phyloP scores from a whole-genome alignment of 108 stramenopile genomes.

The Asterionellopsis glacialis region DNA sequence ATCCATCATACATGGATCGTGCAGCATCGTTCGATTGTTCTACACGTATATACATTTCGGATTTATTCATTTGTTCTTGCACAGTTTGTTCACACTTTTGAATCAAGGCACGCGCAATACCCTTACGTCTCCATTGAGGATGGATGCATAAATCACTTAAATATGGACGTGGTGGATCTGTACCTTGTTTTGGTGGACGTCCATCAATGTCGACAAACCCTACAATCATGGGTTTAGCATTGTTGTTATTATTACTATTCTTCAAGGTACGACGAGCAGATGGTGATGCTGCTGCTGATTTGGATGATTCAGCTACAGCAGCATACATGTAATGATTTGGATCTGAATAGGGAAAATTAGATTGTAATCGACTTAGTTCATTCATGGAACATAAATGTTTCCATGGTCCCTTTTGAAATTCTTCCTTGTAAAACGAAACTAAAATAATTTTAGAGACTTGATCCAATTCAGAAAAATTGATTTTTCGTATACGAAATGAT shows the following conservation, averaged over 20 bases:
- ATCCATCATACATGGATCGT: constrained; percentile 38
- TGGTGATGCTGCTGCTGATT: no score
- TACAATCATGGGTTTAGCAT: constrained; percentile 17
- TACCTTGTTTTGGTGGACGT: constrained; percentile 10
- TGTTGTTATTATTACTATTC: background rate
- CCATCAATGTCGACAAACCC: constrained; percentile 52
- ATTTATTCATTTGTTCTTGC: background rate
- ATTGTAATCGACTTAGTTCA: constrained; percentile 49
- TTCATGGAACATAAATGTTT: constrained; percentile 23
- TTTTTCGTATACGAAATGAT: no score
- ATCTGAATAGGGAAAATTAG: constrained; percentile 41
- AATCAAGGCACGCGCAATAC: constrained; percentile 33
- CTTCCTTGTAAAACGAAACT: constrained; percentile 32
- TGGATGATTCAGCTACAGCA: no score
- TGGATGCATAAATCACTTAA: constrained; percentile 41
- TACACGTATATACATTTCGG: constrained; percentile 46
- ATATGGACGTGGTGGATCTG: constrained; percentile 37
- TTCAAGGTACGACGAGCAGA: no score
- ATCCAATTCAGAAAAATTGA: constrained; percentile 16
- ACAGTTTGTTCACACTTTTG: constrained; percentile 13
- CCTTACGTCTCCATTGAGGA: constrained; percentile 29
- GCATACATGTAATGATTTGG: constrained; percentile 11
- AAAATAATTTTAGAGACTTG: constrained; percentile 36
- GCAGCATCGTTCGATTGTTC: constrained; percentile 54
- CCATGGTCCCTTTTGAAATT: background rate